Evolutionary conservation across 2,329 filamentous ascomycete genomes (phyloP).

Genomic region (Exophiala bonariae): DNA sequence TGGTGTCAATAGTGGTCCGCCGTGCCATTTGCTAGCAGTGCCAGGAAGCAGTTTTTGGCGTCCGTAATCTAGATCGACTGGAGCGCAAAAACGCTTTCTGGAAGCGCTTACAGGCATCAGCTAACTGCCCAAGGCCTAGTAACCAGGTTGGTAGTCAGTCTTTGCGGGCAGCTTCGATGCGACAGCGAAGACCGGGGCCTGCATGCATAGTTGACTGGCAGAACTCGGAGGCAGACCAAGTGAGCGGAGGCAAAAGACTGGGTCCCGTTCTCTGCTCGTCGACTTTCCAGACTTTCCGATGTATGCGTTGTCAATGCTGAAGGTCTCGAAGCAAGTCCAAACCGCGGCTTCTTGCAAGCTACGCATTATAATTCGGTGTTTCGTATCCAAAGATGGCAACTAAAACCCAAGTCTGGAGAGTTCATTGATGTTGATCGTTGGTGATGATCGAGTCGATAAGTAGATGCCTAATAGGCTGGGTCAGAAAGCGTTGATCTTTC

Average conservation of each 20-base stretch:
- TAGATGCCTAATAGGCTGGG: too few relatives aligned
- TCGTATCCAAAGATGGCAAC: too few relatives aligned
- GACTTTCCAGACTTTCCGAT: slow-evolving; percentile 5
- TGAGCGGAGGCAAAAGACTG: background rate
- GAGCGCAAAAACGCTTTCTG: background rate
- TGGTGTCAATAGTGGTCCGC: background rate
- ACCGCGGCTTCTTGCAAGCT: background rate
- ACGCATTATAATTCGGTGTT: too few relatives aligned
- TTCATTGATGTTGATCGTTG: too few relatives aligned
- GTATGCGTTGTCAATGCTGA: slow-evolving; percentile 20
- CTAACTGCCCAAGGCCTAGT: too few relatives aligned
- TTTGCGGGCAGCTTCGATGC: slow-evolving; percentile 8
- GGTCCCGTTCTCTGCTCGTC: slow-evolving; percentile 13
- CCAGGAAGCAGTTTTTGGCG: slow-evolving; percentile 3
- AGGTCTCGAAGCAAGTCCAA: slow-evolving; percentile 7
- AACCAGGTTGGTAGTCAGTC: too few relatives aligned
- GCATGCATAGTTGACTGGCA: slow-evolving; percentile 21
- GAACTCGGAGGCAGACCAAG: slow-evolving; percentile 1
- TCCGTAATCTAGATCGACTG: slow-evolving; percentile 19
- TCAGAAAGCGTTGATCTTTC: too few relatives aligned
- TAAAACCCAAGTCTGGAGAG: too few relatives aligned
- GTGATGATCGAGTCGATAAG: too few relatives aligned
- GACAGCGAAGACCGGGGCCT: slow-evolving; percentile 9
- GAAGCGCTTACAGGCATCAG: slow-evolving; percentile 3
- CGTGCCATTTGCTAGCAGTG: background rate